Evolutionary conservation across 1,284 basidiomycete genomes (phyloP), one percentile per base, ranked within the genome.

Genomic region (Moesziomyces sp.): DNA sequence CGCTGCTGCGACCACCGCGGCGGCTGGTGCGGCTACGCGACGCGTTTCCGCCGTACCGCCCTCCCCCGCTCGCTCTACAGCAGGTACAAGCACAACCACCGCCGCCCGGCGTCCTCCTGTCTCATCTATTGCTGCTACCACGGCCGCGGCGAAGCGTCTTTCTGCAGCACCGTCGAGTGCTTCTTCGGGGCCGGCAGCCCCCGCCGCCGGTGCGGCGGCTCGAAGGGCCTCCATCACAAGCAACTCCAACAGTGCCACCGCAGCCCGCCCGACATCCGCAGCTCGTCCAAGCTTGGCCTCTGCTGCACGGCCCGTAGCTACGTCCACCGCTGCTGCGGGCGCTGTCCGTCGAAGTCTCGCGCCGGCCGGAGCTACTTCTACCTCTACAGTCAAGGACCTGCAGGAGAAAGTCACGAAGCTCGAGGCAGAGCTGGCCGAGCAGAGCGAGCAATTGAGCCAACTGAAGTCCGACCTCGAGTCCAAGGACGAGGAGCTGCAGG

Each of bases 401-500:
- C 66, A 77, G 24, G 63, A 71, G 30, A 70, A 74, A 24, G 60
- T 78, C 18, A 38, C 65, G 44, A 71, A 67, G 53, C 47, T 73
- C 4, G 74, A 76, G 47, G 54, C 65, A n/a, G 75, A 78, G 47
- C 63, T 78, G 13, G 58, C 76, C 4, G 66, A 76, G 40, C 67
- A 70, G 26, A 65, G 59, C 52, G 77, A 74, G 6, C 71, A 77
- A 54, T 30, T 78, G 35, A 51, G 69, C 35, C 52, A 53, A 26
- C 62, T 78, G 50, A 71, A 77, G 46, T 49, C 54, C 23, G 77
- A 77, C 10, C 72, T 76, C 42, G 74, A 76, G 50, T 50, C 64
- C 46, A 74, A 76, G 51, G 74, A 76, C 35, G 65, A 62, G 30
- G 71, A 74, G 55, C 69, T 77, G 21, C 73, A 75, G 50, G 60